phyloP scores from a whole-genome alignment of 805 yeast species.

The Torulaspora maleeae region DNA sequence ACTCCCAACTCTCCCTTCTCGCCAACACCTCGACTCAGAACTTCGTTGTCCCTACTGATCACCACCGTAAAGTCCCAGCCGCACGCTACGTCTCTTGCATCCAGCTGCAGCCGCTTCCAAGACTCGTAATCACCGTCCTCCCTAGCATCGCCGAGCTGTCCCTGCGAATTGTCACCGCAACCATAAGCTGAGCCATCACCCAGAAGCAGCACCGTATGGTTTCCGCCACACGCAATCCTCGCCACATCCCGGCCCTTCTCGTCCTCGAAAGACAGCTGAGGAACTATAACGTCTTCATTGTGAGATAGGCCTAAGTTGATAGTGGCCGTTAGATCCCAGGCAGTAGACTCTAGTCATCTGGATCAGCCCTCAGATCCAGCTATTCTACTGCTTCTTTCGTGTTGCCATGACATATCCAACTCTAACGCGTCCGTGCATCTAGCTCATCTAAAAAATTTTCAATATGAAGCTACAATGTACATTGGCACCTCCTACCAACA shows the following conservation, averaged over 20 bases:
- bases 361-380: background rate
- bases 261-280: slow-evolving; percentile 24
- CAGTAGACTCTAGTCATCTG: slow-evolving; percentile 33
- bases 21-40: slow-evolving; percentile 61
- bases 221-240: slow-evolving; percentile 74
- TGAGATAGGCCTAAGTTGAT: slow-evolving; percentile 63
- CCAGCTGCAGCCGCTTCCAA: slow-evolving; percentile 2
- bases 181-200: slow-evolving; percentile 50
- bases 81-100: slow-evolving; percentile 50
- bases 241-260: slow-evolving; percentile 28
- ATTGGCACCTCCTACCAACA: background rate
- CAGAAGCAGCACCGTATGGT: slow-evolving; percentile 65
- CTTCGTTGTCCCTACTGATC: slow-evolving; percentile 37
- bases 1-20: slow-evolving; percentile 70
- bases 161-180: slow-evolving; percentile 53
- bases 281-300: slow-evolving; percentile 43
- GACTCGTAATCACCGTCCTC: background rate
- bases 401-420: slow-evolving; percentile 3
- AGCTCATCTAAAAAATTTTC: slow-evolving; percentile 11
- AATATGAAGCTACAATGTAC: background rate
- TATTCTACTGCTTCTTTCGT: slow-evolving; percentile 3
- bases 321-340: slow-evolving; percentile 83
- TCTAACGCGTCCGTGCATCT: background rate
- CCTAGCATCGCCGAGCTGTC: slow-evolving; percentile 41
- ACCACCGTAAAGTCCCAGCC: slow-evolving; percentile 78